Base-by-base conservation (phyloP, 768 basidiomycete genomes). In the Auricularia heimuer region DNA sequence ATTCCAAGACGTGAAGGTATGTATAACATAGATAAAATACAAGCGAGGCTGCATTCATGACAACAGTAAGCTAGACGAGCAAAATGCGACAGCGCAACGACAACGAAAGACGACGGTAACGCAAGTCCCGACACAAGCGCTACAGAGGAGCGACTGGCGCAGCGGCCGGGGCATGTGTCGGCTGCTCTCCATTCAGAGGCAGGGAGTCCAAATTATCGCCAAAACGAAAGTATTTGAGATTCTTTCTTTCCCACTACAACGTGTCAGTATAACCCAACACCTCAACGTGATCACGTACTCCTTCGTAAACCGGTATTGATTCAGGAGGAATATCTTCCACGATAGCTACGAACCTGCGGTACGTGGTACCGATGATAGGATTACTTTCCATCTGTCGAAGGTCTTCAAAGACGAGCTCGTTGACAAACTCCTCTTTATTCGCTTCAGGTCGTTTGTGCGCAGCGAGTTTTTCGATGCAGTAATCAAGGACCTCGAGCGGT, bases 341-440 rank as follows among this genome's bases (percentile, higher is more conserved):
- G 34, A 62, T 39, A 11, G 35, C 44, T 10, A 65, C 60, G 29
- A 65, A 65, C 37, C 54, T 24, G 16, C 64, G 64, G 61, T 65
- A 65, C 21, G 54, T 42, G 21, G 60, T 61, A n/a, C 61, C 60
- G 24, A 65, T 16, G 12, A 51, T 54, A 12, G 60, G 60, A 4
- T 42, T 29, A 16, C 39, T 16, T 60, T 61, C 61, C 39, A 61
- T 42, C 29, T 65, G 64, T 10, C 64, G 33, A 24, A 65, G 58
- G 39, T 65, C 64, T 12, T 65, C 44, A n/a, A 61, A 65, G 21
- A 65, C 44, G n/a, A 45, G 56, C 6, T 61, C n/a, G 24, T 62
- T 35, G 33, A 65, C 61, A 35, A 44, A 29, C 3, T 62, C n/a
- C 64, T 61, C 60, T 18, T 35, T 60, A 8, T 60, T 35, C 8